A percentile compares a stretch with the other conserved stretches of the same genome.
phyloP scores from a whole-genome alignment of 2,329 filamentous ascomycete genomes.

The Colletotrichum sp. region DNA sequence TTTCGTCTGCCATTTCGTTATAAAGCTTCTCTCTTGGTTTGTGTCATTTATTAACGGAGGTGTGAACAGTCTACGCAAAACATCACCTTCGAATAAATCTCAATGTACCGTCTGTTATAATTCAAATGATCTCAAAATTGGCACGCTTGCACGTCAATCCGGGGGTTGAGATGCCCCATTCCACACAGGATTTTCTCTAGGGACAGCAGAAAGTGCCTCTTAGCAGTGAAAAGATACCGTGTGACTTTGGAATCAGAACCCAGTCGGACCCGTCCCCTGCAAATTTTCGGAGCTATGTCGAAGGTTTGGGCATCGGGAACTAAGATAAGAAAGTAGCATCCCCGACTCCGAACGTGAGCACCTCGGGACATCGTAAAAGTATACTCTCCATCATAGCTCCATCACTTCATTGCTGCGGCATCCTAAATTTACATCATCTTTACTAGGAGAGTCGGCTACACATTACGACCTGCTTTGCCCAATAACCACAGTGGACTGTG shows the following conservation, averaged over 20 bases:
- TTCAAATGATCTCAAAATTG: too few species aligned
- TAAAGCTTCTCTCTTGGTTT: too few species aligned
- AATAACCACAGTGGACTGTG: too few species aligned
- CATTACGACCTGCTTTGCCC: accelerated
- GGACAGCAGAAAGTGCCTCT: background rate
- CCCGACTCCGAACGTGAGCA: background rate
- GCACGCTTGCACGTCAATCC: too few species aligned
- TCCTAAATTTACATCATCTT: accelerated
- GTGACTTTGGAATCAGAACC: background rate
- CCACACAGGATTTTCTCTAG: accelerated
- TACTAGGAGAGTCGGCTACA: background rate
- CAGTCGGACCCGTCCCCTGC: background rate
- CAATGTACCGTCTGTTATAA: too few species aligned
- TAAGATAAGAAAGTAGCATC: background rate
- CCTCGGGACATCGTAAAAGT: background rate
- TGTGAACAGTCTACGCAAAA: too few species aligned
- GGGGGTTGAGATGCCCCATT: background rate
- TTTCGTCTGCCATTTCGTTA: too few species aligned
- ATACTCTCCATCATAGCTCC: background rate
- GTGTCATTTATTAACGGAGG: too few species aligned
- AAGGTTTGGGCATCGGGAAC: background rate
- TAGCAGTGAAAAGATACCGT: background rate
- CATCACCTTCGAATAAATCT: too few species aligned
- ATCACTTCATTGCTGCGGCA: accelerated
- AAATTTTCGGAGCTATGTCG: background rate